phyloP scores from a whole-genome alignment of 805 yeast genomes.

The Zygosaccharomyces pseudorouxii region DNA sequence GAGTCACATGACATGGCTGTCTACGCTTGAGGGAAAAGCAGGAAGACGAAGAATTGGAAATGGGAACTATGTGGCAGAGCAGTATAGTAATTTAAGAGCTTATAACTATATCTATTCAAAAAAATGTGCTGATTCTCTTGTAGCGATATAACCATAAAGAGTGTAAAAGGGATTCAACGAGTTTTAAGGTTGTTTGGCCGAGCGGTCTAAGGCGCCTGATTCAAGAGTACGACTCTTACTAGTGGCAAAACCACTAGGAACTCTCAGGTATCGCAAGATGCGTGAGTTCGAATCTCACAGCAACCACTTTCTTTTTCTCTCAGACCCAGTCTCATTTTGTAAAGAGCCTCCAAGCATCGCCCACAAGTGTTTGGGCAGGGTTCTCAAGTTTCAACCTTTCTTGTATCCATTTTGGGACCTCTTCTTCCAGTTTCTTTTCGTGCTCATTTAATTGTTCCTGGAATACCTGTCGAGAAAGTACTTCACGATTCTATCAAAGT shows the following conservation, averaged over 20 bases:
- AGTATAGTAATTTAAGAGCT: no score
- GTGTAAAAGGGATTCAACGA: no score
- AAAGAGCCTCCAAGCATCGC: neutral
- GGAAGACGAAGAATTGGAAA: neutral
- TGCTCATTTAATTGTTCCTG: no score
- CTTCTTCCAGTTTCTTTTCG: neutral
- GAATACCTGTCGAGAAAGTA: neutral
- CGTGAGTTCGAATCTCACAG: slow-evolving; percentile 27
- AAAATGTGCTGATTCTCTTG: no score
- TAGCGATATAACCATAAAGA: no score
- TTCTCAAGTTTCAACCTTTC: neutral
- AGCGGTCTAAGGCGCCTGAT: slow-evolving; percentile 28
- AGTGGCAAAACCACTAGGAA: slow-evolving; percentile 13
- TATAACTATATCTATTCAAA: no score
- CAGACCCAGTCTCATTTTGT: no score
- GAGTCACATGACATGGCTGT: neutral
- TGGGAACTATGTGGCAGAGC: no score
- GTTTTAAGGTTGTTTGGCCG: slow-evolving; percentile 23
- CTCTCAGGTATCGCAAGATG: slow-evolving; percentile 25
- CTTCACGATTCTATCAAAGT: neutral
- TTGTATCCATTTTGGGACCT: neutral
- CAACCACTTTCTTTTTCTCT: slow-evolving; percentile 14
- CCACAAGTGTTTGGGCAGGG: neutral
- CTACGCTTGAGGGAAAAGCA: neutral
- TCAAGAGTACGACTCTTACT: slow-evolving; percentile 17